These are phyloP conservation scores for Teunomyces aglyptinius DNA, from an alignment of 805 yeast species.

Conservation along the genomic window DNA sequence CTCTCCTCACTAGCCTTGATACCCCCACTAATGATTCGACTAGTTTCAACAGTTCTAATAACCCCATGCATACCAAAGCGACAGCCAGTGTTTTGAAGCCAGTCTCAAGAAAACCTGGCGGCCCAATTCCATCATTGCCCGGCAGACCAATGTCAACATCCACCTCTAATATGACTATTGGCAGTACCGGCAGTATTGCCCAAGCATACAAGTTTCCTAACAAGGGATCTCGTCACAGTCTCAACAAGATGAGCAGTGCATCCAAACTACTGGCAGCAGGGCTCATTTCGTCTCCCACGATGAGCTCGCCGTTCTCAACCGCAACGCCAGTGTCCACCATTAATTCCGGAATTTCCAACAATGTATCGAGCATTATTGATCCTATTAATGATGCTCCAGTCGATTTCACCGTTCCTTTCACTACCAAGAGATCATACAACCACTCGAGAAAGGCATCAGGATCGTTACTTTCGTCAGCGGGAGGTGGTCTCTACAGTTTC, in stretches of 20 bases:
- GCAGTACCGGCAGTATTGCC: background rate
- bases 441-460: slow-evolving; percentile 20
- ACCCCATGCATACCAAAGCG: slow-evolving; percentile 1
- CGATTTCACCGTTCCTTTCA: slow-evolving; percentile 30
- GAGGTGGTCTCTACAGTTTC: slow-evolving; percentile 22
- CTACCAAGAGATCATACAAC: slow-evolving; percentile 10
- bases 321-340: slow-evolving; percentile 29
- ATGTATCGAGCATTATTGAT: slow-evolving; percentile 25
- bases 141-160: background rate
- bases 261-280: slow-evolving; percentile 8
- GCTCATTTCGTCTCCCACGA: slow-evolving; percentile 27
- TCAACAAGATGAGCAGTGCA: slow-evolving; percentile 9
- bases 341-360: slow-evolving; percentile 18
- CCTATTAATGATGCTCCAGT: slow-evolving; percentile 41
- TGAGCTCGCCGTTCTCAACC: slow-evolving; percentile 37
- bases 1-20: background rate
- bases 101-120: slow-evolving; percentile 9
- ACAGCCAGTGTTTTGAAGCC: slow-evolving; percentile 9
- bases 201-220: slow-evolving; percentile 14
- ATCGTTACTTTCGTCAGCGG: slow-evolving; percentile 20
- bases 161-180: background rate
- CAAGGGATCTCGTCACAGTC: slow-evolving; percentile 12
- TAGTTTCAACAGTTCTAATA: slow-evolving; percentile 1
- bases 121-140: slow-evolving; percentile 7
- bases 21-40: slow-evolving; percentile 1